A percentile compares a stretch with the other conserved stretches of the same genome.
These are phyloP conservation scores for Cryptosporidium canis DNA, from an alignment of 169 alveolate species.

Conservation along the genomic window DNA sequence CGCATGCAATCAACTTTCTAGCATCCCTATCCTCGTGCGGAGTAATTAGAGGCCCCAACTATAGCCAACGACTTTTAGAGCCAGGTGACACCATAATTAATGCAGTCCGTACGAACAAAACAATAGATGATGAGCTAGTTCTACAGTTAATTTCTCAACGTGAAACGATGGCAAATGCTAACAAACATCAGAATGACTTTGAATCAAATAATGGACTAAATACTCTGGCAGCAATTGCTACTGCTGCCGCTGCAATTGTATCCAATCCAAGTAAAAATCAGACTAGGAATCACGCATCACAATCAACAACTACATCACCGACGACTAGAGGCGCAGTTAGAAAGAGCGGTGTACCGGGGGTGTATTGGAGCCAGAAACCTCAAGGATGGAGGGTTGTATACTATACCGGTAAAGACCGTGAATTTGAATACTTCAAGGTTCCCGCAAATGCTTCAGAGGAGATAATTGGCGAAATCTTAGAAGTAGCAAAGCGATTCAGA, in stretches of 20 bases:
- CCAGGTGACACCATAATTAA: neutral
- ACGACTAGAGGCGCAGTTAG: constrained; percentile 62
- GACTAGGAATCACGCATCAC: neutral
- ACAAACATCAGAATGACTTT: constrained; percentile 19
- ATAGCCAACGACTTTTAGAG: neutral
- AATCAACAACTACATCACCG: neutral
- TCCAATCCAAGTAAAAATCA: constrained; percentile 24
- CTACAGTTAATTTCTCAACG: constrained; percentile 58
- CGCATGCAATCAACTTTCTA: constrained; percentile 69
- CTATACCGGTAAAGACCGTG: constrained; percentile 69
- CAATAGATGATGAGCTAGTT: constrained; percentile 63
- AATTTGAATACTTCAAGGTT: constrained; percentile 63
- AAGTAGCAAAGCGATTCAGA: constrained; percentile 65
- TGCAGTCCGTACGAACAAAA: neutral
- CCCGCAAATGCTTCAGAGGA: constrained; percentile 71
- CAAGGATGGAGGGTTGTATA: constrained; percentile 73
- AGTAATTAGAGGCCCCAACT: constrained; percentile 21
- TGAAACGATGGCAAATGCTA: constrained; percentile 16
- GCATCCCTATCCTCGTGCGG: constrained; percentile 68
- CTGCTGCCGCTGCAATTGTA: constrained; percentile 66
- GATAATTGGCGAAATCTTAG: constrained; percentile 56
- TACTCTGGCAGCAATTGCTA: constrained; percentile 66
- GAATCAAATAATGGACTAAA: constrained; percentile 26
- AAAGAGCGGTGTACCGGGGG: constrained; percentile 72
- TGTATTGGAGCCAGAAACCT: constrained; percentile 71